Evolutionary conservation across 805 yeast genomes (phyloP).

Genomic region (Pichia nanzhaoensis): DNA sequence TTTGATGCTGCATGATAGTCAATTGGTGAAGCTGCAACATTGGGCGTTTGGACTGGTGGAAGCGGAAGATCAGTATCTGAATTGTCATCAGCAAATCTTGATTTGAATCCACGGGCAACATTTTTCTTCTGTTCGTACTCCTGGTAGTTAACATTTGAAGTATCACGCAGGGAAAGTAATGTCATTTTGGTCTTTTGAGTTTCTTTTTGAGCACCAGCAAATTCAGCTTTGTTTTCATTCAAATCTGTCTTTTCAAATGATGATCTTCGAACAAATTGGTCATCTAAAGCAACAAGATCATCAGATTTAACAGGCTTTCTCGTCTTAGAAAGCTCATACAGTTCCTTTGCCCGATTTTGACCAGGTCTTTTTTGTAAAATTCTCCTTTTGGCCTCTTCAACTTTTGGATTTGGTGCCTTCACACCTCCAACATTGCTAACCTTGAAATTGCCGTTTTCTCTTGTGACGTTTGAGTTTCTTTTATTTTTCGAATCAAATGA

Average conservation of each 20-base stretch:
- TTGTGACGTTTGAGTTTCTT: background rate
- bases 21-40: no score
- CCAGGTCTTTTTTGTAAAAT: conserved; percentile 18
- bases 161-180: conserved; percentile 21
- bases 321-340: conserved; percentile 43
- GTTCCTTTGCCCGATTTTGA: conserved; percentile 41
- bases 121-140: conserved; percentile 19
- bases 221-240: no score
- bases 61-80: conserved; percentile 41
- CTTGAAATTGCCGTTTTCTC: background rate
- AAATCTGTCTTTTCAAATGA: conserved; percentile 46
- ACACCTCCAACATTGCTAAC: background rate
- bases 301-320: conserved; percentile 12
- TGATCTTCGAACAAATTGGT: conserved; percentile 32
- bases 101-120: conserved; percentile 34
- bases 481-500: background rate
- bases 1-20: background rate
- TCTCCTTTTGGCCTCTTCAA: conserved; percentile 15
- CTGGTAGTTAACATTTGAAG: conserved; percentile 3
- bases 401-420: conserved; percentile 12
- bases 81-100: conserved; percentile 60
- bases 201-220: conserved; percentile 19
- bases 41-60: background rate
- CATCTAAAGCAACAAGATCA: conserved; percentile 10
- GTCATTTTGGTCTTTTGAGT: conserved; percentile 10